Conservation (phyloP, 495 filamentous ascomycete genomes). For the Talaromyces nanjingensis region DNA sequence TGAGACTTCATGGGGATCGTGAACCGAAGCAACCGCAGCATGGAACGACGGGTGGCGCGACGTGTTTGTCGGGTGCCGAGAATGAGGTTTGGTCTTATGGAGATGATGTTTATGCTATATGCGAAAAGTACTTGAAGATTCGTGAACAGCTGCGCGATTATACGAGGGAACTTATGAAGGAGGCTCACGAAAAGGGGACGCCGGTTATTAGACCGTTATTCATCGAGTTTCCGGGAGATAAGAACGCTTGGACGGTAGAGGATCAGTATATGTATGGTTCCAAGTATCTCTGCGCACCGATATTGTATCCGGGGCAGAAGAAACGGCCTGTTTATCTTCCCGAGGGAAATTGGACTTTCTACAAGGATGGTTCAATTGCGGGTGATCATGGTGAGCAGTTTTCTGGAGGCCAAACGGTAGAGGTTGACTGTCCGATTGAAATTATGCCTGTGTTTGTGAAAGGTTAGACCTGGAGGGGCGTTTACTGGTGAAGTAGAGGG, state of each 20-base stretch:
- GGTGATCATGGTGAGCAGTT: conserved; percentile 14
- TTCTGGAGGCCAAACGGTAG: conserved; percentile 29
- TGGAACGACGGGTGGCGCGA: conserved; percentile 26
- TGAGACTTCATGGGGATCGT: conserved; percentile 53
- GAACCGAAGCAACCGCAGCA: conserved; percentile 38
- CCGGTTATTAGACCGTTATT: conserved; percentile 52
- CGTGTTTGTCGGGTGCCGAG: conserved; percentile 30
- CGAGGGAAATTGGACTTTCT: conserved; percentile 36
- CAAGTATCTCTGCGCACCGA: conserved; percentile 46
- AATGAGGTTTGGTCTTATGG: conserved; percentile 59
- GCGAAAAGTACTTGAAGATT: conserved; percentile 45
- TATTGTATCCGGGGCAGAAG: conserved; percentile 36
- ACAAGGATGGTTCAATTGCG: conserved; percentile 12
- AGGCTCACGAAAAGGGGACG: conserved; percentile 46
- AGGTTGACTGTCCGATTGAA: conserved; percentile 41
- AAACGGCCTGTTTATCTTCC: conserved; percentile 41
- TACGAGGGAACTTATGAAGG: conserved; percentile 41
- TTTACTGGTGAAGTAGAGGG: not conserved
- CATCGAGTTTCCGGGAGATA: conserved; percentile 48
- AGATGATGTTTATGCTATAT: conserved; percentile 46
- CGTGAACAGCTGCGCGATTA: conserved; percentile 48
- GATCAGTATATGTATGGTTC: conserved; percentile 49
- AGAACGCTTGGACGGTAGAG: conserved; percentile 40
- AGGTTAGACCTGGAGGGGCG: not conserved
- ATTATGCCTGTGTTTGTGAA: conserved; percentile 41